Conservation (phyloP, 2,329 filamentous ascomycete species). For the Colletotrichum sp. region DNA sequence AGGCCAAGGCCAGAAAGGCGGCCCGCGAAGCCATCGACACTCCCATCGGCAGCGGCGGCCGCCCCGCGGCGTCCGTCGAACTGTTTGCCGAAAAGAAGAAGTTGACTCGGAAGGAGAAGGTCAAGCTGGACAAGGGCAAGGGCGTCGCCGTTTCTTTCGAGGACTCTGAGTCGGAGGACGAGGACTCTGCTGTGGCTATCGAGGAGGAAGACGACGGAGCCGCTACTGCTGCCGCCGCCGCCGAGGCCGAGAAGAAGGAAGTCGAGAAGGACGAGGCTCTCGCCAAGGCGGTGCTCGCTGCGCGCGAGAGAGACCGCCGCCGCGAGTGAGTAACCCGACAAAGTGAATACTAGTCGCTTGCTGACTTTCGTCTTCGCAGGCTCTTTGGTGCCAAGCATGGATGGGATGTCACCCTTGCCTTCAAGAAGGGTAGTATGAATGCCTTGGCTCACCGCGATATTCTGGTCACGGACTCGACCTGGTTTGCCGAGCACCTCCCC, state of each 20-base stretch:
- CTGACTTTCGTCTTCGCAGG: neutral
- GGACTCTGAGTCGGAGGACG: neutral
- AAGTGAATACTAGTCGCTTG: neutral
- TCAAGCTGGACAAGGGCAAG: neutral
- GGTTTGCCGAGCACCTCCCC: constrained; percentile 37
- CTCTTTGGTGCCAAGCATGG: neutral
- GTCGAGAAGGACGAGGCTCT: neutral
- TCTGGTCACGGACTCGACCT: constrained; percentile 34
- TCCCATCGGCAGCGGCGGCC: neutral
- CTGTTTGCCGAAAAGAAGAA: neutral
- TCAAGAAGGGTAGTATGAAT: neutral
- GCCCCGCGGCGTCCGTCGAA: neutral
- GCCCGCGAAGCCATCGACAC: neutral
- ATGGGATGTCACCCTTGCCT: neutral
- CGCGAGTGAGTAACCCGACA: neutral
- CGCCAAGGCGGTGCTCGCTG: neutral
- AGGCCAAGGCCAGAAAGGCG: neutral
- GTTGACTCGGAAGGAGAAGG: neutral
- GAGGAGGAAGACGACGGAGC: neutral
- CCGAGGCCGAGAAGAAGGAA: neutral
- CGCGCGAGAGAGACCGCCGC: neutral
- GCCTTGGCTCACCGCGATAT: constrained; percentile 34
- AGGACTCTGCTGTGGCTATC: neutral
- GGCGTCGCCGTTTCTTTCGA: neutral
- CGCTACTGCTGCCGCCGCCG: neutral